Percentiles rank a stretch among this genome's conserved stretches.
These are phyloP conservation scores for Hysterium pulicare DNA, from an alignment of 2,329 filamentous ascomycete genomes.

Conservation along the genomic window DNA sequence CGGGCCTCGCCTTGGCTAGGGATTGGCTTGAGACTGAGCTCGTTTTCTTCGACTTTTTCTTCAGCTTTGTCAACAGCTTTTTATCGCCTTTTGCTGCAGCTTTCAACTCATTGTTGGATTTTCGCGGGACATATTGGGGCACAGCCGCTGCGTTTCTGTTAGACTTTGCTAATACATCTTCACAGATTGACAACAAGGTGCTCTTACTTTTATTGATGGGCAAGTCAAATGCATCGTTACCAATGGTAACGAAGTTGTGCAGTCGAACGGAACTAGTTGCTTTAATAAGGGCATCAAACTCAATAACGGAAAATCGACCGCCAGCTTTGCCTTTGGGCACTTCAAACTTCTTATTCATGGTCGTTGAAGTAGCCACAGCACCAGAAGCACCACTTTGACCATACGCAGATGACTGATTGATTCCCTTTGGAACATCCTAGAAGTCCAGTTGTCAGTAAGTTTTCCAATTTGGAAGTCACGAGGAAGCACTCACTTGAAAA, in stretches of 20 bases:
- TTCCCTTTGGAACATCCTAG: too few species aligned
- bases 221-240: slow-evolving; percentile 40
- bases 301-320: slow-evolving; percentile 42
- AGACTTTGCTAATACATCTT: slow-evolving; percentile 11
- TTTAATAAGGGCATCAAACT: slow-evolving; percentile 39
- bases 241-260: slow-evolving; percentile 44
- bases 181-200: not conserved
- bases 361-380: not conserved
- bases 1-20: not conserved
- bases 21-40: not conserved
- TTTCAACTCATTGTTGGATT: slow-evolving; percentile 46
- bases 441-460: too few species aligned
- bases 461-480: not conserved
- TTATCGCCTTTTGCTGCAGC: slow-evolving; percentile 41
- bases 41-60: slow-evolving; percentile 22
- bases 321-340: slow-evolving; percentile 30
- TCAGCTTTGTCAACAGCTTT: slow-evolving; percentile 31
- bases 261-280: slow-evolving; percentile 44
- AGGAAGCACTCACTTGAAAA: slow-evolving; percentile 7
- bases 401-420: not conserved
- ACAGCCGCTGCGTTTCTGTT: slow-evolving; percentile 33
- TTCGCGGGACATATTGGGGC: slow-evolving; percentile 41
- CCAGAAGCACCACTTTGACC: not conserved
- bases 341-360: not conserved
- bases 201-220: slow-evolving; percentile 44